Base-by-base conservation (phyloP, 768 basidiomycete species). In the Pleurotus citrinopileatus region DNA sequence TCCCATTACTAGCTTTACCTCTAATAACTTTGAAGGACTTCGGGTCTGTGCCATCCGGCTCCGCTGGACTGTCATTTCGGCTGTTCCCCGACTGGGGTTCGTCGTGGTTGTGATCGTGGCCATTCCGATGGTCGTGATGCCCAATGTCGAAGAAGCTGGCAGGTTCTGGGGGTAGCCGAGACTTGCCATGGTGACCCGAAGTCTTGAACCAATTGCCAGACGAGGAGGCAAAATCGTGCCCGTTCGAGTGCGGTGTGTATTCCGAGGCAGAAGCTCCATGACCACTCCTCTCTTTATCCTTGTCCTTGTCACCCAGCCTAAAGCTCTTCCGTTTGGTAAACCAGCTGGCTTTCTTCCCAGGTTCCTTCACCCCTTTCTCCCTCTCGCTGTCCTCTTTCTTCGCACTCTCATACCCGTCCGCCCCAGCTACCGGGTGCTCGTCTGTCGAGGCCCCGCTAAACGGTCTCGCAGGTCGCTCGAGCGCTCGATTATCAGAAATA, bases 251-350 rank as follows among this genome's bases (percentile, higher is more conserved):
- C 0, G 38, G 19, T 19, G 22, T 27, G 34, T 38, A 23, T 37
- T 51, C 48, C 5, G 48, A 51, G 4, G 48, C 48, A 3, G 34
- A 51, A 29, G 20, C 32, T 32, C 48, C 48, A 51, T 51, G 48
- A 4, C 42, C 37, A 5, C 23, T 22, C 38, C 5, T 40, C 5
- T 22, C 27, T 20, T 42, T 32, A 4, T 59, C 51, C 26, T 51
- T 48, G 51, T 51, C 37, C 51, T 64, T 32, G 55, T 55, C 27
- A 34, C 54, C 46, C 26, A 70, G 32, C 47, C 70, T 68, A 55
- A 79, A 63, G 59, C 77, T 82, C 65, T 77, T 83, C 48, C 80
- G 73, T 63, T 78, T 79, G 26, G 64, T 60, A 59, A 82, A 82
- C 82, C 83, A 85, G 32, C 73, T 71, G 13, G 71, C 58, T 59